Evolutionary conservation across 2,329 filamentous ascomycete genomes (phyloP).

Genomic region (Raffaelea deltoideospora): DNA sequence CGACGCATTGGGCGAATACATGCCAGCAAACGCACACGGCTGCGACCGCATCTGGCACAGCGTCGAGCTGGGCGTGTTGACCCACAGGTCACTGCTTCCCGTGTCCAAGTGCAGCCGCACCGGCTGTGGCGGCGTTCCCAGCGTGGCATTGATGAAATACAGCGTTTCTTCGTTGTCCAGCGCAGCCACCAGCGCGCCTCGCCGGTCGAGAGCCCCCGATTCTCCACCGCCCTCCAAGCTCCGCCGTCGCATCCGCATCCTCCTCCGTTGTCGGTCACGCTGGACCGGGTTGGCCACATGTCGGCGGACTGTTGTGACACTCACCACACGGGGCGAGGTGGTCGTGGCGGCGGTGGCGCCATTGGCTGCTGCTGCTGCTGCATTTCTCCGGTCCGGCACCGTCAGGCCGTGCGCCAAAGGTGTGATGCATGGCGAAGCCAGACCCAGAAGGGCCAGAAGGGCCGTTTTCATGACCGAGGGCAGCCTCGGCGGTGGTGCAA

Average conservation of each 20-base stretch:
- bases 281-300: constrained; percentile 24
- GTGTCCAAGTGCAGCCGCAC: constrained; percentile 50
- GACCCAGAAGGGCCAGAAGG: constrained; percentile 15
- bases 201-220: constrained; percentile 23
- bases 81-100: constrained; percentile 55
- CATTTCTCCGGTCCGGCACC: constrained; percentile 16
- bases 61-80: constrained; percentile 47
- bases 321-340: constrained; percentile 26
- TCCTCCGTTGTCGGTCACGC: constrained; percentile 26
- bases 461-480: constrained; percentile 21
- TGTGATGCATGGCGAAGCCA: constrained; percentile 14
- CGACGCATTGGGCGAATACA: constrained; percentile 55
- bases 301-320: constrained; percentile 26
- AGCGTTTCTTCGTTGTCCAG: constrained; percentile 48
- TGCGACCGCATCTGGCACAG: constrained; percentile 36
- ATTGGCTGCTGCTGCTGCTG: no score
- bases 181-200: constrained; percentile 24
- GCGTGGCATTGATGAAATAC: constrained; percentile 46
- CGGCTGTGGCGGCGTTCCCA: constrained; percentile 46
- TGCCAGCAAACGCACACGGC: constrained; percentile 46
- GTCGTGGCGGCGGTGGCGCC: no score
- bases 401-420: constrained; percentile 13
- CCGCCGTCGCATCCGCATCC: no score
- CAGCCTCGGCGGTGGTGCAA: no score
- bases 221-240: no score